Percentiles rank a stretch among this genome's conserved stretches.
Conservation (phyloP, 163 green algal genomes). For the Scenedesmus sp. region DNA sequence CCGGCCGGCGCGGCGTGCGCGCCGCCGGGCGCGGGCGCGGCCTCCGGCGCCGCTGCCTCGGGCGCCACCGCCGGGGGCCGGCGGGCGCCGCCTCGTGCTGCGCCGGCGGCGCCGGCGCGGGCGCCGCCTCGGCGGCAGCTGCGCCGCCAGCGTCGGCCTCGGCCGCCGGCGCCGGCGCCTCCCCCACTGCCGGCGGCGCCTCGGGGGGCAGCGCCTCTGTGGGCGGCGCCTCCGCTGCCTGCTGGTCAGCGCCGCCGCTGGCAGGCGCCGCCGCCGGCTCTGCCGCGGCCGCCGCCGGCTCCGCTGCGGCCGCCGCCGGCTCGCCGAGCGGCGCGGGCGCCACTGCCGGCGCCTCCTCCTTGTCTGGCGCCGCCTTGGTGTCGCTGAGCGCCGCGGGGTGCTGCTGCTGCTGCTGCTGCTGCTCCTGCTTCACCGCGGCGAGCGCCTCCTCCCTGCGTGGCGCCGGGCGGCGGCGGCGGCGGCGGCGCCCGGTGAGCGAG, state of each 20-base stretch:
- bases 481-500: too few species aligned
- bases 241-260: background rate
- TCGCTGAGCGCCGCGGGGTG: too few species aligned
- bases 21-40: too few species aligned
- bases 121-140: background rate
- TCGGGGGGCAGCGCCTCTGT: background rate
- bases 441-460: too few species aligned
- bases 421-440: too few species aligned
- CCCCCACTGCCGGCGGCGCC: conserved; percentile 1
- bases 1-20: too few species aligned
- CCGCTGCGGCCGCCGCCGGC: background rate
- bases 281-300: background rate
- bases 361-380: background rate
- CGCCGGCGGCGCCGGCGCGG: background rate
- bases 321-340: background rate
- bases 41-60: too few species aligned
- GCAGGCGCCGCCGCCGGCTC: background rate
- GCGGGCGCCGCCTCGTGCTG: background rate
- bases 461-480: too few species aligned
- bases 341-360: background rate
- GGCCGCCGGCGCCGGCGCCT: too few species aligned
- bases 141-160: background rate
- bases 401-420: conserved; percentile 13
- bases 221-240: background rate
- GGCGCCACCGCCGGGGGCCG: too few species aligned